Conservation (phyloP, 2,329 filamentous ascomycete genomes). For the Graphilbum sp. region DNA sequence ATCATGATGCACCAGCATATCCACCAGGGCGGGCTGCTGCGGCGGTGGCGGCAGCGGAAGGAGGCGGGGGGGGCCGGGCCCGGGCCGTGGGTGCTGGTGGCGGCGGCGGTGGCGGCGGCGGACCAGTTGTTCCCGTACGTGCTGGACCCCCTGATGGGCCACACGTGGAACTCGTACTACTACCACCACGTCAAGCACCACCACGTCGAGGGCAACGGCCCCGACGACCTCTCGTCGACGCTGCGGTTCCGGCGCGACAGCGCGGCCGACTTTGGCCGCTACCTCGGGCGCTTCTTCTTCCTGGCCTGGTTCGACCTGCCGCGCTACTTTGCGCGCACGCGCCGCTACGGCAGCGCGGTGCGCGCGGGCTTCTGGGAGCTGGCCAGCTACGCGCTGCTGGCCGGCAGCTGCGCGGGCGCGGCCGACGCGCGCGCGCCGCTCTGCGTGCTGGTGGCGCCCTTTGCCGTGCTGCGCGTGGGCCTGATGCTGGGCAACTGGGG, state of each 20-base stretch:
- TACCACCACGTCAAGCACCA: conserved; percentile 81
- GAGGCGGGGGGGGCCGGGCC: too few species aligned
- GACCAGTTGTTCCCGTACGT: conserved; percentile 58
- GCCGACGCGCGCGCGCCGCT: conserved; percentile 38
- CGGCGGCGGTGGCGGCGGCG: conserved; percentile 25
- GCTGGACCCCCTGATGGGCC: conserved; percentile 60
- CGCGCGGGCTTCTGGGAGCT: conserved; percentile 47
- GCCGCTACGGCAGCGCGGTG: conserved; percentile 35
- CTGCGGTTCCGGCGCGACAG: conserved; percentile 61
- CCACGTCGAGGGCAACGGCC: conserved; percentile 64
- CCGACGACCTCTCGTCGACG: conserved; percentile 59
- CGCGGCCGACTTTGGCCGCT: conserved; percentile 48
- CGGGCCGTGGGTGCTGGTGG: too few species aligned
- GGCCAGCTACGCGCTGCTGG: conserved; percentile 34
- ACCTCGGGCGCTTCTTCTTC: conserved; percentile 57
- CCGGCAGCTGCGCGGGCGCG: conserved; percentile 18
- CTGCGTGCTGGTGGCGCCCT: conserved; percentile 51
- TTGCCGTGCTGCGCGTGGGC: conserved; percentile 48
- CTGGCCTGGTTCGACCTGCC: conserved; percentile 62
- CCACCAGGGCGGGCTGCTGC: conserved; percentile 54
- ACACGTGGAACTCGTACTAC: conserved; percentile 74
- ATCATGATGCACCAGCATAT: conserved; percentile 78
- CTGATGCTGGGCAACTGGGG: conserved; percentile 78
- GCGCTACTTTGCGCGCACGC: conserved; percentile 51
- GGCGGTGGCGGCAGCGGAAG: conserved; percentile 34